These are phyloP conservation scores for Spiraea crenata DNA, from an alignment of 331 rosid genomes.

Conservation along the genomic window DNA sequence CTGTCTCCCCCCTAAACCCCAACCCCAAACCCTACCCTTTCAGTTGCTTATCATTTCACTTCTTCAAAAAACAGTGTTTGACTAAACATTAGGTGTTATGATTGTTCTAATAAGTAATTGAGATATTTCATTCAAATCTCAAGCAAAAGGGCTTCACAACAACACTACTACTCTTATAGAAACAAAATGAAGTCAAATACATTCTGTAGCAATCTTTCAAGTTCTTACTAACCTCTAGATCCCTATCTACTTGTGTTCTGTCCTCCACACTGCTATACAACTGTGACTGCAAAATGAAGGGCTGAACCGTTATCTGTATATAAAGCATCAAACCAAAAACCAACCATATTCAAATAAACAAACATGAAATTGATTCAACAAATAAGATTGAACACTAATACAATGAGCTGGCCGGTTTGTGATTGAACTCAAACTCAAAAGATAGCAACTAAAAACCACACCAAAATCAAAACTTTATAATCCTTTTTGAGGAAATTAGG, in stretches of 20 bases:
- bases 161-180: background rate
- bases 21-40: too few species aligned
- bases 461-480: too few species aligned
- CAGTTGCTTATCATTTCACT: background rate
- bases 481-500: too few species aligned
- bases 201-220: background rate
- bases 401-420: background rate
- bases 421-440: too few species aligned
- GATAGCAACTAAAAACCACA: too few species aligned
- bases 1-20: too few species aligned
- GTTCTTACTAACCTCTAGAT: constrained; percentile 61
- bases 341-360: constrained; percentile 8
- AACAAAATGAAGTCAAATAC: background rate
- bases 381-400: background rate
- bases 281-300: constrained; percentile 81
- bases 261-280: constrained; percentile 89
- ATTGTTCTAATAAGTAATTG: background rate
- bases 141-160: background rate
- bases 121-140: background rate
- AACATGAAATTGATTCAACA: background rate
- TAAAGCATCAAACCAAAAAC: constrained; percentile 17
- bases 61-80: background rate
- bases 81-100: background rate
- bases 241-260: constrained; percentile 88
- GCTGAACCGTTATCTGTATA: constrained; percentile 64